Percentiles rank a stretch among this genome's conserved stretches.
These are phyloP conservation scores for Tricholoma sp. DNA, from an alignment of 768 basidiomycete genomes.

Conservation along the genomic window DNA sequence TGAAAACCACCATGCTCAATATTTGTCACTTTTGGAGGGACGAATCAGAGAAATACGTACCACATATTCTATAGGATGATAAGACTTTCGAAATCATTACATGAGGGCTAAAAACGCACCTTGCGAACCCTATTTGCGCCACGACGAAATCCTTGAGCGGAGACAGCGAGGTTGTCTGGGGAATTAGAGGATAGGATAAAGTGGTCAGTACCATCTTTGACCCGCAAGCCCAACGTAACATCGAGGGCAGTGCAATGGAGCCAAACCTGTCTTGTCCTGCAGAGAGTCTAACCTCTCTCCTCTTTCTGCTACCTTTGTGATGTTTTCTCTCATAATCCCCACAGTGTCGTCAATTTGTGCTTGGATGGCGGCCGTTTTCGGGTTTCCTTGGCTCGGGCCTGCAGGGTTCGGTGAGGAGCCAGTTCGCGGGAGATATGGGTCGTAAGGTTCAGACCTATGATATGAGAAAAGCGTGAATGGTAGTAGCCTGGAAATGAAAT, in stretches of 20 bases:
- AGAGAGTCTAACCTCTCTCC: conserved; percentile 91
- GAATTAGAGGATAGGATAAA: background rate
- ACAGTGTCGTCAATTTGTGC: conserved; percentile 97
- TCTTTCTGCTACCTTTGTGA: conserved; percentile 91
- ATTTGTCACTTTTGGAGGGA: conserved; percentile 8
- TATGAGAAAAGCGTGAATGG: conserved; percentile 10
- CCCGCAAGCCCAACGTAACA: background rate
- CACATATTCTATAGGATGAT: conserved; percentile 70
- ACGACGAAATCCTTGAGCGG: conserved; percentile 97
- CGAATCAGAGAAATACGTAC: conserved; percentile 41
- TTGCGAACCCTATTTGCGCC: conserved; percentile 98
- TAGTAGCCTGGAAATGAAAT: conserved; percentile 5
- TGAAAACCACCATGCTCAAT: conserved; percentile 21
- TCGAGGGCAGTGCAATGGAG: background rate
- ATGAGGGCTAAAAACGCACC: conserved; percentile 42
- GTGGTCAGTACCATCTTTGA: conserved; percentile 1
- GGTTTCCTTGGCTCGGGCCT: conserved; percentile 49
- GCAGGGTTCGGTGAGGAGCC: conserved; percentile 58
- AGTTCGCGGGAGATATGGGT: conserved; percentile 92
- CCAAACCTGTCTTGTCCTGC: conserved; percentile 96
- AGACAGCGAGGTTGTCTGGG: conserved; percentile 91
- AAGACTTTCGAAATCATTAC: background rate
- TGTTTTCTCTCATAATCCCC: conserved; percentile 97
- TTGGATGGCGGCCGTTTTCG: conserved; percentile 94
- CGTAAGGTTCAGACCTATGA: conserved; percentile 94